These are phyloP conservation scores for Macrolepiota fuliginosa DNA, from an alignment of 768 basidiomycete species.

Conservation along the genomic window DNA sequence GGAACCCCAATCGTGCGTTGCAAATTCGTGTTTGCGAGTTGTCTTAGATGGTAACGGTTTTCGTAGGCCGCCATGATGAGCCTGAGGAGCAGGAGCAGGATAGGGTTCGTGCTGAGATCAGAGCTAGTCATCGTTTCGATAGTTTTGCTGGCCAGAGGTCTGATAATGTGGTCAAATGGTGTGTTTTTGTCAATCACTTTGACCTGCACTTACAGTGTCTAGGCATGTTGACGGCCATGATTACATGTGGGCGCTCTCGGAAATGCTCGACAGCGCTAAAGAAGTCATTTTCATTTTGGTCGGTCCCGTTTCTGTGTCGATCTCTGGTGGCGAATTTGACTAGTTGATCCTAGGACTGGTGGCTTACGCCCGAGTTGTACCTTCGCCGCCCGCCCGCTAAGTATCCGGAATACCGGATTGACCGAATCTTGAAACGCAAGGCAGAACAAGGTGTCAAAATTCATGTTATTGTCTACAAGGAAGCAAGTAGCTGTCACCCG, in stretches of 20 bases:
- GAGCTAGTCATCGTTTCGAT: slow-evolving; percentile 74
- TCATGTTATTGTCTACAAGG: slow-evolving; percentile 93
- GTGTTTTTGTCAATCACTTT: slow-evolving; percentile 9
- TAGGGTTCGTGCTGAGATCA: slow-evolving; percentile 70
- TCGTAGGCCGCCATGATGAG: slow-evolving; percentile 67
- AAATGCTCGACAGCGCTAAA: slow-evolving; percentile 78
- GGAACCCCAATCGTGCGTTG: slow-evolving; percentile 46
- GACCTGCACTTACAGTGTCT: background rate
- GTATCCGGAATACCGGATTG: slow-evolving; percentile 87
- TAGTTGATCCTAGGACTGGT: slow-evolving; percentile 65
- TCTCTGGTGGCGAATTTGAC: background rate
- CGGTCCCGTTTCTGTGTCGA: slow-evolving; percentile 14
- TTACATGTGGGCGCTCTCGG: slow-evolving; percentile 93
- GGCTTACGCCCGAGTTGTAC: slow-evolving; percentile 94
- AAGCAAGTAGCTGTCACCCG: slow-evolving; percentile 38
- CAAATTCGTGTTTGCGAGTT: background rate
- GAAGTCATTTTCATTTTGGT: slow-evolving; percentile 89
- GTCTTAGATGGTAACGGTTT: background rate
- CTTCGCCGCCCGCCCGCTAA: slow-evolving; percentile 88
- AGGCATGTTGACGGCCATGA: slow-evolving; percentile 94
- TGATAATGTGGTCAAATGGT: slow-evolving; percentile 84
- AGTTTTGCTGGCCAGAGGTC: slow-evolving; percentile 77
- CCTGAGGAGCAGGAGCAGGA: slow-evolving; percentile 73
- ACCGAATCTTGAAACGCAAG: slow-evolving; percentile 80
- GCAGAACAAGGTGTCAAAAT: slow-evolving; percentile 91